phyloP scores from a whole-genome alignment of 495 filamentous ascomycete genomes.

The Xylaria intraflava region DNA sequence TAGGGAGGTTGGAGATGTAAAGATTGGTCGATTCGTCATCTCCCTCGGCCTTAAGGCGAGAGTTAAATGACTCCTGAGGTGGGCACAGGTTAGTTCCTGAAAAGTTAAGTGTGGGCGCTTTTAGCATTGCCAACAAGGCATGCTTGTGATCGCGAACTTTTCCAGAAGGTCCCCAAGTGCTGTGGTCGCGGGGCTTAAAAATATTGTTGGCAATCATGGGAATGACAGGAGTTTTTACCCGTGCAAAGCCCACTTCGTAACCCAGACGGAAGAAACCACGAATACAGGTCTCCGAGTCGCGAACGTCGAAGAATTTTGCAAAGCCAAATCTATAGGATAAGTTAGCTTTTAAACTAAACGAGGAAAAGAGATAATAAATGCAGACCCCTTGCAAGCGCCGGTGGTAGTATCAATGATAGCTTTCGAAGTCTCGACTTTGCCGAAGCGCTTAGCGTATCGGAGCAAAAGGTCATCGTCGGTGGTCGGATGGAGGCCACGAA shows the following conservation, averaged over 20 bases:
- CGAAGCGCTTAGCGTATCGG: constrained; percentile 77
- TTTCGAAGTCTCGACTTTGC: constrained; percentile 86
- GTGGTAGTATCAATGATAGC: constrained; percentile 92
- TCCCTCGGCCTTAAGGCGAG: constrained; percentile 84
- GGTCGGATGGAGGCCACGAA: constrained; percentile 87
- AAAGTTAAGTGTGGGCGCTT: constrained; percentile 11
- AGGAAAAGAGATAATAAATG: background rate
- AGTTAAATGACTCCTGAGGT: constrained; percentile 84
- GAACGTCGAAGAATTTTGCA: constrained; percentile 81
- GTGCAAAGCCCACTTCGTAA: constrained; percentile 94
- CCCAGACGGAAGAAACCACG: constrained; percentile 88
- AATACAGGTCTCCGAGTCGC: constrained; percentile 90
- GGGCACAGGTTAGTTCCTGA: constrained; percentile 9
- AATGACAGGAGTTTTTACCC: constrained; percentile 42
- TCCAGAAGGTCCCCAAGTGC: background rate
- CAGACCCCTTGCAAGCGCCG: constrained; percentile 89
- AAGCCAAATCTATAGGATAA: constrained; percentile 73
- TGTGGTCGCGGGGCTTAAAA: constrained; percentile 4
- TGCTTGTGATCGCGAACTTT: constrained; percentile 5
- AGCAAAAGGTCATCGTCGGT: constrained; percentile 88
- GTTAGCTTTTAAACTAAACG: constrained; percentile 5
- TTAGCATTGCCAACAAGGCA: constrained; percentile 4
- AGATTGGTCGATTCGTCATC: constrained; percentile 86
- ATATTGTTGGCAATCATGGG: background rate
- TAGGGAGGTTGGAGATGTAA: constrained; percentile 93